A percentile compares a stretch with the other conserved stretches of the same genome.
Evolutionary conservation across 1,139 yeast species (phyloP).

Genomic region (Insectozyma bohioensis): DNA sequence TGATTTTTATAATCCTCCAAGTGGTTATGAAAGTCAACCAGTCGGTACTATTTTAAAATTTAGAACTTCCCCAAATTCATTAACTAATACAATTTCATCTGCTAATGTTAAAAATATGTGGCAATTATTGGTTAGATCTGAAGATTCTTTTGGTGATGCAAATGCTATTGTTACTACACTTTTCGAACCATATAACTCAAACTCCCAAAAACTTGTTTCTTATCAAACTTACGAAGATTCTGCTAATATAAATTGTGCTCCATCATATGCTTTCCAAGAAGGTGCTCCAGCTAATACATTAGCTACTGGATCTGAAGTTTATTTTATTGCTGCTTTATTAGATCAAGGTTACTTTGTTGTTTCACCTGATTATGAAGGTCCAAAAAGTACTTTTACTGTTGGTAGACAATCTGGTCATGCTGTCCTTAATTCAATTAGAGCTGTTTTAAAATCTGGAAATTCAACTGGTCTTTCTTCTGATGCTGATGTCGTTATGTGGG

Average conservation of each 20-base stretch:
- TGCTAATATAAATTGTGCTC: conserved; percentile 13
- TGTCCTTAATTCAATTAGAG: conserved; percentile 22
- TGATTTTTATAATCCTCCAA: conserved; percentile 19
- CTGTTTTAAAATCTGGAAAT: conserved; percentile 17
- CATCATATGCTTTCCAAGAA: conserved; percentile 15
- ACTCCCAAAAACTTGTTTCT: conserved; percentile 21
- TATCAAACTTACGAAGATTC: conserved; percentile 17
- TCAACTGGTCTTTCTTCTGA: conserved; percentile 22
- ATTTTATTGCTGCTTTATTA: conserved; percentile 18
- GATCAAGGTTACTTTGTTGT: conserved; percentile 26
- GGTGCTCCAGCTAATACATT: conserved; percentile 14
- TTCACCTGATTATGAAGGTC: conserved; percentile 24
- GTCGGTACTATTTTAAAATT: conserved; percentile 23
- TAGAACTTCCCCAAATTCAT: conserved; percentile 22
- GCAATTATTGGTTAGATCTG: conserved; percentile 33
- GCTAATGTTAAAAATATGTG: conserved; percentile 23
- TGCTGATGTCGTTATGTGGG: conserved; percentile 29
- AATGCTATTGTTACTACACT: conserved; percentile 32
- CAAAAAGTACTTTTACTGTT: conserved; percentile 21
- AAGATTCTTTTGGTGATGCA: conserved; percentile 29
- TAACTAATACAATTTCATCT: conserved; percentile 17
- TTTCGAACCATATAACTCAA: conserved; percentile 29
- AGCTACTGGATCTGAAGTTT: conserved; percentile 19
- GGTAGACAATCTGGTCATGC: conserved; percentile 24
- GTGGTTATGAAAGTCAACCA: conserved; percentile 19